Evolutionary conservation across 176 grass and related monocot species (phyloP).

Genomic region (Cenchrus fungigraminus): DNA sequence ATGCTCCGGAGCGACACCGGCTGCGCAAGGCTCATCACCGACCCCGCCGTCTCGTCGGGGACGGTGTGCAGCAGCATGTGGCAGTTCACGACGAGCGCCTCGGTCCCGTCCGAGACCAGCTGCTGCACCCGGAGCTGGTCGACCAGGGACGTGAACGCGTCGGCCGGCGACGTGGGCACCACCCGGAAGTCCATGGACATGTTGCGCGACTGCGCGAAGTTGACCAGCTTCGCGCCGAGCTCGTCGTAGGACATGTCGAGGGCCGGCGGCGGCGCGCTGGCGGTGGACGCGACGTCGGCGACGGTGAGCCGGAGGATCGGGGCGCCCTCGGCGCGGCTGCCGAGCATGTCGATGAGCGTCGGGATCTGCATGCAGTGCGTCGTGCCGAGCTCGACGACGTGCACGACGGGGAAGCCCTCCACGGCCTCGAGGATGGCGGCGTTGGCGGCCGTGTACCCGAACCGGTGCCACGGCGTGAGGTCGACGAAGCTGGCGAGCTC

Average conservation of each 20-base stretch:
- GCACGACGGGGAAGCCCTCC: constrained; percentile 72
- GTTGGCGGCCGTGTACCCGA: constrained; percentile 88
- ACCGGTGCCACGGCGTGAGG: constrained; percentile 97
- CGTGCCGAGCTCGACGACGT: constrained; percentile 87
- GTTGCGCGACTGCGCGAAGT: constrained; percentile 84
- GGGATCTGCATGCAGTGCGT: constrained; percentile 99
- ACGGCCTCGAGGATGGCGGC: constrained; percentile 79
- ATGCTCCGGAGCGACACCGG: constrained; percentile 67
- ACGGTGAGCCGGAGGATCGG: constrained; percentile 81
- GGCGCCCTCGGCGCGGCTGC: constrained; percentile 69
- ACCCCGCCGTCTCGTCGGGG: constrained; percentile 83
- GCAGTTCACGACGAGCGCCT: constrained; percentile 91
- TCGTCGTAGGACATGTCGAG: constrained; percentile 91
- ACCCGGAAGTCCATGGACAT: constrained; percentile 80
- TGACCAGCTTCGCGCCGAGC: constrained; percentile 72
- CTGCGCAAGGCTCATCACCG: constrained; percentile 32
- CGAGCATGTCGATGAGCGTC: constrained; percentile 89
- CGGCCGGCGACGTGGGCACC: constrained; percentile 58
- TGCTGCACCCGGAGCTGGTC: constrained; percentile 81
- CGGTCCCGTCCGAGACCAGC: constrained; percentile 68
- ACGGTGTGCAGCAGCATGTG: constrained; percentile 93
- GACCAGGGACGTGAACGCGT: constrained; percentile 67
- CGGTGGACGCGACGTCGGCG: constrained; percentile 31
- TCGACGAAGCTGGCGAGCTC: constrained; percentile 91
- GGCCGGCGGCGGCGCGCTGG: constrained; percentile 41